Percentiles rank a stretch among this genome's conserved stretches.
phyloP scores from a whole-genome alignment of 768 basidiomycete species.

The Neoboletus brunneissimus region DNA sequence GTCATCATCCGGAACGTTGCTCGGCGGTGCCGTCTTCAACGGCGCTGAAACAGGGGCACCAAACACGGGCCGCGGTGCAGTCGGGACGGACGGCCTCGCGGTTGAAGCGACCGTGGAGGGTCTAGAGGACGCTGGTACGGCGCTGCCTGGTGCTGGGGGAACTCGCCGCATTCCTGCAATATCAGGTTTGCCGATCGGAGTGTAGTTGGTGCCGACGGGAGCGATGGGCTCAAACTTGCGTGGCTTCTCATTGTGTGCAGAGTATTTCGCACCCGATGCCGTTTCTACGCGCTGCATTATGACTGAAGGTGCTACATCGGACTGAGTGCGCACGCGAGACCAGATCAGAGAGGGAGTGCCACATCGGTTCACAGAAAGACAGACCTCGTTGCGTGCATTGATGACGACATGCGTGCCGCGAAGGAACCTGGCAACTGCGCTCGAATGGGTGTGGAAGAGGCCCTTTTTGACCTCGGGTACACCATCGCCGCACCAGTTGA shows the following conservation, averaged over 20 bases:
- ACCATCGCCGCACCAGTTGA: constrained; percentile 98
- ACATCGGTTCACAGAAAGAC: neutral
- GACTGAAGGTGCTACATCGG: constrained; percentile 72
- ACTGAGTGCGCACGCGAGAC: constrained; percentile 36
- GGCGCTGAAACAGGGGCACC: constrained; percentile 43
- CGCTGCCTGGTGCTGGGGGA: constrained; percentile 29
- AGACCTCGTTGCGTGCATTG: constrained; percentile 82
- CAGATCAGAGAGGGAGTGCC: neutral
- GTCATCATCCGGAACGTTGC: constrained; percentile 50
- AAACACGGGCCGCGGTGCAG: constrained; percentile 49
- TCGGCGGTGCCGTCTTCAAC: constrained; percentile 36
- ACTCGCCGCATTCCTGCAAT: constrained; percentile 57
- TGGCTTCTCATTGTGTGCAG: constrained; percentile 72
- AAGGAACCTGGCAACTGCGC: constrained; percentile 75
- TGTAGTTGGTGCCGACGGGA: constrained; percentile 76
- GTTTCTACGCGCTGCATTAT: constrained; percentile 88
- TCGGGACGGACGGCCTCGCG: constrained; percentile 35
- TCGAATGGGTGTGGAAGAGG: constrained; percentile 84
- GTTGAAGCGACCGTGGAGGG: neutral
- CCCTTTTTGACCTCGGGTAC: constrained; percentile 93
- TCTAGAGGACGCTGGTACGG: neutral
- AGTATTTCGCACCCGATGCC: constrained; percentile 89
- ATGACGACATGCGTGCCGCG: constrained; percentile 84
- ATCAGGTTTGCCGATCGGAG: constrained; percentile 71
- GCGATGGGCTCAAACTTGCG: constrained; percentile 77